phyloP scores from a whole-genome alignment of 495 filamentous ascomycete species.

The Aspergillus wentii region DNA sequence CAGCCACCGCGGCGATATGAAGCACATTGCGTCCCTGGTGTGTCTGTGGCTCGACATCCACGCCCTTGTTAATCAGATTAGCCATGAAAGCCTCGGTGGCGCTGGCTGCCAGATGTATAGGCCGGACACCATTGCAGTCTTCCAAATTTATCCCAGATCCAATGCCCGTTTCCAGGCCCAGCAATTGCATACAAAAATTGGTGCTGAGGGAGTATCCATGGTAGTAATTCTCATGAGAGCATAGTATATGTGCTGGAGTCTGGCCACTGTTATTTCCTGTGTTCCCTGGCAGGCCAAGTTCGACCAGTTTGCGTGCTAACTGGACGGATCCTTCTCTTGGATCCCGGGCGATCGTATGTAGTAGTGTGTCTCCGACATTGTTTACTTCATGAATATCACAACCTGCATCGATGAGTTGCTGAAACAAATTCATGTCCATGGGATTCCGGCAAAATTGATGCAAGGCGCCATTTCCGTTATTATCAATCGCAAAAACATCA shows the following conservation, averaged over 20 bases:
- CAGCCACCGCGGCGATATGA: slow-evolving; percentile 32
- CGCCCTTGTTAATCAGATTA: slow-evolving; percentile 30
- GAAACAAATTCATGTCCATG: background rate
- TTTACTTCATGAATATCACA: slow-evolving; percentile 8
- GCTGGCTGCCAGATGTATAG: slow-evolving; percentile 30
- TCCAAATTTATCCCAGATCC: slow-evolving; percentile 1
- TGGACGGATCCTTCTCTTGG: background rate
- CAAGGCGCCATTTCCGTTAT: too few relatives aligned
- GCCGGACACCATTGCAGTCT: slow-evolving; percentile 14
- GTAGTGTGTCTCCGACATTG: slow-evolving; percentile 11
- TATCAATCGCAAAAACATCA: too few relatives aligned
- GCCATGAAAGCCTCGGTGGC: slow-evolving; percentile 22
- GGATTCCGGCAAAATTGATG: slow-evolving; percentile 7
- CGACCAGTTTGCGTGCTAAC: background rate
- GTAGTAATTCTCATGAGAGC: slow-evolving; percentile 6
- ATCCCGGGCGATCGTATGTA: slow-evolving; percentile 12
- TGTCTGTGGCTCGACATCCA: slow-evolving; percentile 16
- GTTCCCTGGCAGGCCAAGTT: slow-evolving; percentile 8
- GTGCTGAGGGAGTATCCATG: too few relatives aligned
- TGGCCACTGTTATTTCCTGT: slow-evolving; percentile 14
- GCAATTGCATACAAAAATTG: slow-evolving; percentile 4
- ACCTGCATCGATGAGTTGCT: slow-evolving; percentile 10
- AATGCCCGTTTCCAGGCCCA: slow-evolving; percentile 4
- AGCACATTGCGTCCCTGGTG: slow-evolving; percentile 27
- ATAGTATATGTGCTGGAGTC: slow-evolving; percentile 21